A percentile compares a stretch with the other conserved stretches of the same genome.
Conservation (phyloP, 768 basidiomycete genomes). For the Nidularia pulvinata region DNA sequence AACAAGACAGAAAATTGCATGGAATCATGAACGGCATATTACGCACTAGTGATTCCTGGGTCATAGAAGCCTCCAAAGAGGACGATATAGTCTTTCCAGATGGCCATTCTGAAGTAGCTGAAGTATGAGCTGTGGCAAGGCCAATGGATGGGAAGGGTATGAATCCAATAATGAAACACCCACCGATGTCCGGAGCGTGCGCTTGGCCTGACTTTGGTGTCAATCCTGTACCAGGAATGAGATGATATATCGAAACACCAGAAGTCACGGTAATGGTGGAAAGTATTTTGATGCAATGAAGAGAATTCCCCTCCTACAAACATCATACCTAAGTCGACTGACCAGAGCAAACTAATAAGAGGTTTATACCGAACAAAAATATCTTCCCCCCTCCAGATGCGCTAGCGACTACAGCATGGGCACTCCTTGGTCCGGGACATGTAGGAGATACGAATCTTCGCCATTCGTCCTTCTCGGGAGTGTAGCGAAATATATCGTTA, state of each 20-base stretch:
- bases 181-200: conserved; percentile 85
- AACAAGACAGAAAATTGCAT: not conserved
- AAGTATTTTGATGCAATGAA: conserved; percentile 77
- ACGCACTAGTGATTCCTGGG: conserved; percentile 76
- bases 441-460: conserved; percentile 81
- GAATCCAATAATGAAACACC: conserved; percentile 11
- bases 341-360: not conserved
- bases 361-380: conserved; percentile 68
- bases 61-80: conserved; percentile 94
- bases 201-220: conserved; percentile 78
- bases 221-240: conserved; percentile 86
- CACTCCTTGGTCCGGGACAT: conserved; percentile 86
- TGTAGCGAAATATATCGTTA: conserved; percentile 85
- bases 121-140: no score
- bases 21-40: not conserved
- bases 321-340: not conserved
- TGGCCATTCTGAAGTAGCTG: no score
- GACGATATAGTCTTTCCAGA: conserved; percentile 87
- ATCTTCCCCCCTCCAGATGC: conserved; percentile 85
- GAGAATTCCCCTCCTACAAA: conserved; percentile 83
- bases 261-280: conserved; percentile 89
- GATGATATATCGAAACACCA: conserved; percentile 84
- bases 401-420: conserved; percentile 78
- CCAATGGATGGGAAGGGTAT: conserved; percentile 27
- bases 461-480: conserved; percentile 94